phyloP scores from a whole-genome alignment of 2,329 filamentous ascomycete species.

The Pseudogymnoascus sp. region DNA sequence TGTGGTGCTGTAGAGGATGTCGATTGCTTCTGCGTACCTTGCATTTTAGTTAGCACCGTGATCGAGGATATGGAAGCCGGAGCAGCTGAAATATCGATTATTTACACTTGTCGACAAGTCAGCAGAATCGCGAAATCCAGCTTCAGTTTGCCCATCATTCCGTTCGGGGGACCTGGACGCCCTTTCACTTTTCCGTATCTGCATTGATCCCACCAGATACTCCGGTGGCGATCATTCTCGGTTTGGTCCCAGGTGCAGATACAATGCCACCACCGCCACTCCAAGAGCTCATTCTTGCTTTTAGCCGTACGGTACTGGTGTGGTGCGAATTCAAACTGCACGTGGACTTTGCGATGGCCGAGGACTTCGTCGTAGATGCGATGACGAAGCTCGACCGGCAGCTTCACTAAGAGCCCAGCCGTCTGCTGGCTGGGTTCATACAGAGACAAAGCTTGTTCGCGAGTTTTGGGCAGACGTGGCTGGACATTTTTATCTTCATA shows the following conservation, averaged over 20 bases:
- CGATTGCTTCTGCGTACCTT: constrained; percentile 20
- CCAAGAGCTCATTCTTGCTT: constrained; percentile 13
- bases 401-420: constrained; percentile 9
- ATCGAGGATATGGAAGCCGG: no score
- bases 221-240: no score
- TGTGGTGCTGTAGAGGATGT: constrained; percentile 19
- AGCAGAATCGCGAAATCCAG: constrained; percentile 14
- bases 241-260: constrained; percentile 12
- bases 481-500: neutral
- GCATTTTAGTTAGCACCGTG: neutral
- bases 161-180: constrained; percentile 8
- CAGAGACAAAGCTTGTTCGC: neutral
- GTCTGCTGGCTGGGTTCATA: neutral
- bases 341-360: constrained; percentile 7
- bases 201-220: no score
- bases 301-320: constrained; percentile 11
- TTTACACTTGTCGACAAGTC: constrained; percentile 16
- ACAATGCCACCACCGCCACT: constrained; percentile 17
- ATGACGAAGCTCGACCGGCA: constrained; percentile 15
- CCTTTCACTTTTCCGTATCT: constrained; percentile 8
- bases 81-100: no score
- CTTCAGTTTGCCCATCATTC: constrained; percentile 16
- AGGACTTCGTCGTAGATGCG: constrained; percentile 18
- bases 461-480: neutral
- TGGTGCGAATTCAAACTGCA: neutral